Percentiles rank a stretch among this genome's conserved stretches.
phyloP scores from a whole-genome alignment of 495 filamentous ascomycete species.

The Penicillium silybi region DNA sequence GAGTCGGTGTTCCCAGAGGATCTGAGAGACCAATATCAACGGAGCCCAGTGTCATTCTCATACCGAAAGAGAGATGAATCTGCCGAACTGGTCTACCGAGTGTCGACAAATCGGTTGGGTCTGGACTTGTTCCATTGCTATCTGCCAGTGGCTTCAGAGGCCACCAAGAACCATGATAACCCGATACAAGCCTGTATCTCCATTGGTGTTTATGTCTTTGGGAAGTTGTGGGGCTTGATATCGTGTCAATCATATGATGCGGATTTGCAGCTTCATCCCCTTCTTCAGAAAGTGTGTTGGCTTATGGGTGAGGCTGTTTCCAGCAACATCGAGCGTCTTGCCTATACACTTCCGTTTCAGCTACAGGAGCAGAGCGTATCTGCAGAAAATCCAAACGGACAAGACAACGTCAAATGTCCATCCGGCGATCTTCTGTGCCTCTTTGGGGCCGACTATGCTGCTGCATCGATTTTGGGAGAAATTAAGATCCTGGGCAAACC shows the following conservation, averaged over 20 bases:
- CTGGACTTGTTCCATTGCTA: constrained; percentile 79
- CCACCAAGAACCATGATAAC: constrained; percentile 60
- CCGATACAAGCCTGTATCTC: constrained; percentile 77
- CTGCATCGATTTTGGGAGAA: constrained; percentile 74
- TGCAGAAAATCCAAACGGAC: background rate
- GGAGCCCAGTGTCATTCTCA: constrained; percentile 36
- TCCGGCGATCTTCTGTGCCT: constrained; percentile 20
- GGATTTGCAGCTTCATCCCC: constrained; percentile 76
- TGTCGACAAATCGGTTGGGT: constrained; percentile 55
- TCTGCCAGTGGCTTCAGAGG: constrained; percentile 69
- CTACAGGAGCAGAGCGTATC: background rate
- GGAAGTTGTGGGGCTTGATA: constrained; percentile 81
- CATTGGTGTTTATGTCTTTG: constrained; percentile 83
- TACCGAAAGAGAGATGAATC: constrained; percentile 17
- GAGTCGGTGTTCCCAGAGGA: constrained; percentile 72
- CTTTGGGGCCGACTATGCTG: constrained; percentile 66
- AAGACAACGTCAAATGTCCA: background rate
- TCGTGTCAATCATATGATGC: constrained; percentile 77
- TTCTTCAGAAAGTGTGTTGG: constrained; percentile 79
- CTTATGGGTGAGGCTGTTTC: constrained; percentile 76
- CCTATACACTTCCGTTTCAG: constrained; percentile 74
- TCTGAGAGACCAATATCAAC: constrained; percentile 73
- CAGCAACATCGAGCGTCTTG: constrained; percentile 79
- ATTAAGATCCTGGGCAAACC: constrained; percentile 77
- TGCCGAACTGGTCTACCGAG: constrained; percentile 72